phyloP scores from a whole-genome alignment of 495 filamentous ascomycete species.

The Apodospora peruviana region DNA sequence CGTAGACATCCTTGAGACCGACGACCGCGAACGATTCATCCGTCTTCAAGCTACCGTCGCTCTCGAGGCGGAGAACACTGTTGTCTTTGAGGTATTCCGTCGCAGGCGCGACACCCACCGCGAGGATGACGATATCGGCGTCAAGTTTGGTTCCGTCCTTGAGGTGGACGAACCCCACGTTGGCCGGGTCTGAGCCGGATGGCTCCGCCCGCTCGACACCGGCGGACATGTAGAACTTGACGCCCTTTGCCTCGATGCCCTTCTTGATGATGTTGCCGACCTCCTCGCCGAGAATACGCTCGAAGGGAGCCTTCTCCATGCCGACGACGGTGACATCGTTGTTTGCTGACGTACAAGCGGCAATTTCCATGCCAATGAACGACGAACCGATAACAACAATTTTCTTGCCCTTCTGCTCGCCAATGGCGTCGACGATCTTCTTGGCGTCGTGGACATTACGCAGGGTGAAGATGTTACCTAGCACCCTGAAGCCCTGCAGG shows the following conservation, averaged over 20 bases:
- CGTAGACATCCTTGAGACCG: slow-evolving; percentile 74
- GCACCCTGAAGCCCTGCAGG: slow-evolving; percentile 75
- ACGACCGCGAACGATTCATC: slow-evolving; percentile 72
- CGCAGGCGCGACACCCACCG: slow-evolving; percentile 81
- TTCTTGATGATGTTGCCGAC: slow-evolving; percentile 76
- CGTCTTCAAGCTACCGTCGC: slow-evolving; percentile 75
- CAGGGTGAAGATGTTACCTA: slow-evolving; percentile 81
- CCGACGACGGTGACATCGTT: slow-evolving; percentile 88
- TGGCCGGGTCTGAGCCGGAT: slow-evolving; percentile 54
- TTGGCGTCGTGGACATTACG: slow-evolving; percentile 70
- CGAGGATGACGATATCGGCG: slow-evolving; percentile 86
- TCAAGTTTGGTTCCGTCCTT: slow-evolving; percentile 79
- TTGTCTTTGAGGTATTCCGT: slow-evolving; percentile 82
- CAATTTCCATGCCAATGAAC: slow-evolving; percentile 96
- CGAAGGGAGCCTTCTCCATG: slow-evolving; percentile 80
- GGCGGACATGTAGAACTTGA: slow-evolving; percentile 79
- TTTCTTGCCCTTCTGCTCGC: slow-evolving; percentile 75
- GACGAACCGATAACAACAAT: slow-evolving; percentile 85
- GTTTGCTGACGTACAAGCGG: slow-evolving; percentile 65
- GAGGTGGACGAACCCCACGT: slow-evolving; percentile 76
- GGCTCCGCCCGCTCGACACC: slow-evolving; percentile 75
- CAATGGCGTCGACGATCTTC: slow-evolving; percentile 68
- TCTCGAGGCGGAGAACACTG: slow-evolving; percentile 56
- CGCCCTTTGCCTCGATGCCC: slow-evolving; percentile 73
- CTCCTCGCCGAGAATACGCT: slow-evolving; percentile 77